A percentile compares a stretch with the other conserved stretches of the same genome.
phyloP scores from a whole-genome alignment of 306 rosid species.

The Luffa acutangula region DNA sequence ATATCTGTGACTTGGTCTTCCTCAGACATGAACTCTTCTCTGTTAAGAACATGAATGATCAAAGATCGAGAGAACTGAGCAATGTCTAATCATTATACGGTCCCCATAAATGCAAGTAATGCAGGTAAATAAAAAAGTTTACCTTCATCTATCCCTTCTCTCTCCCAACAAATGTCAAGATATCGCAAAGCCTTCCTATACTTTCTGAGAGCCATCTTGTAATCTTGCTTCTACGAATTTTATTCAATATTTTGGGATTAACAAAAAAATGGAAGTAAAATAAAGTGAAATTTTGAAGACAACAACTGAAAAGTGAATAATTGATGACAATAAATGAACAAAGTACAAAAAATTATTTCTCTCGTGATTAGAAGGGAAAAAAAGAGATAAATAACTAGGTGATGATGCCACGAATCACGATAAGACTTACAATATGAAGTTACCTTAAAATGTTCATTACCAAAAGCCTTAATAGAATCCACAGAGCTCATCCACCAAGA shows the following conservation, averaged over 20 bases:
- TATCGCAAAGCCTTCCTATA: constrained; percentile 78
- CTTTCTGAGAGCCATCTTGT: constrained; percentile 75
- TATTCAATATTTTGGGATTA: neutral
- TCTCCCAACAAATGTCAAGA: constrained; percentile 94
- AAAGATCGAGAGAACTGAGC: constrained; percentile 7
- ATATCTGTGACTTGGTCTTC: constrained; percentile 75
- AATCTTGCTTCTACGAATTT: constrained; percentile 60
- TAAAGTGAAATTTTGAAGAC: neutral
- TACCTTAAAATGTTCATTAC: constrained; percentile 65
- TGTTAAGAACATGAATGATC: constrained; percentile 18
- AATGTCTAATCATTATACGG: neutral
- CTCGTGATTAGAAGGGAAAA: neutral
- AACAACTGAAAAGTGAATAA: neutral
- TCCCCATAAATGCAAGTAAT: neutral
- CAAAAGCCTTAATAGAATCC: constrained; percentile 44
- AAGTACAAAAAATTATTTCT: neutral
- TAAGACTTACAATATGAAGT: neutral
- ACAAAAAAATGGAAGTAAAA: neutral
- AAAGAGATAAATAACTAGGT: neutral
- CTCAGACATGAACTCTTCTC: constrained; percentile 65
- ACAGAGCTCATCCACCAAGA: constrained; percentile 70
- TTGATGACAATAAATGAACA: neutral
- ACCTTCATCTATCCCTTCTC: constrained; percentile 89
- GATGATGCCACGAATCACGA: neutral
- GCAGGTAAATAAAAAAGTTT: neutral